Percentiles rank a stretch among this genome's conserved stretches.
phyloP scores from a whole-genome alignment of 2,329 filamentous ascomycete species.

The Pyrenophora tritici-repentis region DNA sequence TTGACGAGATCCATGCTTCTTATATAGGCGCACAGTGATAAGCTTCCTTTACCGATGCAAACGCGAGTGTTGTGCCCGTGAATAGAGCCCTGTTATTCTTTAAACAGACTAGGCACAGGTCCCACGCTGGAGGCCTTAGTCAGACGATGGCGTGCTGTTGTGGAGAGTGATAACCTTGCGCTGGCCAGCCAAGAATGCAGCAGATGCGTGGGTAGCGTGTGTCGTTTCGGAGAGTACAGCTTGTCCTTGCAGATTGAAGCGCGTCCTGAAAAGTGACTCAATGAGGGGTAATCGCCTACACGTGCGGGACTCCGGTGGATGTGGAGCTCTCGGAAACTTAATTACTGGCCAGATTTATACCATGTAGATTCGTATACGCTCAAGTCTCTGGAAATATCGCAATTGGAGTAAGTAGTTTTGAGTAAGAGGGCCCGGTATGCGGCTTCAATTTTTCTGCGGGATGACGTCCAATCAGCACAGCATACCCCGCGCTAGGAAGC shows the following conservation, averaged over 20 bases:
- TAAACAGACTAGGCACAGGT: conserved; percentile 23
- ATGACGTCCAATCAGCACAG: conserved; percentile 4
- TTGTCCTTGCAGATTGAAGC: conserved; percentile 14
- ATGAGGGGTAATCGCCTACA: conserved; percentile 33
- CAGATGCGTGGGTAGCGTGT: conserved; percentile 28
- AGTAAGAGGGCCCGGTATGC: background rate
- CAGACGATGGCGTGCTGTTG: conserved; percentile 19
- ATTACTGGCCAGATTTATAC: background rate
- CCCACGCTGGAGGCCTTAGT: conserved; percentile 33
- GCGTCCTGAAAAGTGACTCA: conserved; percentile 28
- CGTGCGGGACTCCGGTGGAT: conserved; percentile 30
- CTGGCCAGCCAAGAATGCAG: conserved; percentile 13
- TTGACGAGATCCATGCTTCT: conserved; percentile 50
- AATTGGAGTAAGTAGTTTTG: conserved; percentile 1
- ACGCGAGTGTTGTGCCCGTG: background rate
- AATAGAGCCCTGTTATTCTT: conserved; percentile 18
- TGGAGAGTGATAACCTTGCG: conserved; percentile 6
- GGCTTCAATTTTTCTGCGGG: conserved; percentile 2
- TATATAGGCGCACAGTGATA: conserved; percentile 18
- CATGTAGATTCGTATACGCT: background rate
- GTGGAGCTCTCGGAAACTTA: conserved; percentile 7
- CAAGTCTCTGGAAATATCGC: background rate
- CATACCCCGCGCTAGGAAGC: conserved; percentile 4
- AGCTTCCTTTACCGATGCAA: background rate
- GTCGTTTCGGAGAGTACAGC: conserved; percentile 37